Evolutionary conservation across 306 rosid genomes (phyloP).

Genomic region (Cicer yamashitae): DNA sequence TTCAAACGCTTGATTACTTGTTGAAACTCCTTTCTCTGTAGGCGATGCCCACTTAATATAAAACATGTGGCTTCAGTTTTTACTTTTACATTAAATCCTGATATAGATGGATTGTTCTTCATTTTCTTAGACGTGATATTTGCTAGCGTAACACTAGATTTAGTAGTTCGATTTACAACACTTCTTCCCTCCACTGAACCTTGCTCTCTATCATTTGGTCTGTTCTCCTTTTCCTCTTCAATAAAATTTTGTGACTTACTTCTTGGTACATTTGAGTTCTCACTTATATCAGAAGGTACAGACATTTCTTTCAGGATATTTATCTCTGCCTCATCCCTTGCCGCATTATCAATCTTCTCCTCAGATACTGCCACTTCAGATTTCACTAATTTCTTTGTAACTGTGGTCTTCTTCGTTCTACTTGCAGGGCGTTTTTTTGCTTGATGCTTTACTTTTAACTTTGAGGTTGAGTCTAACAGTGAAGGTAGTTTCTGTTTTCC

Average conservation of each 20-base stretch:
- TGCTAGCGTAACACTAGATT: conserved; percentile 43
- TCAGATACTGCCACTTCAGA: conserved; percentile 43
- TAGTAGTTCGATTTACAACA: conserved; percentile 41
- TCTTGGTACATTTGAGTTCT: conserved; percentile 32
- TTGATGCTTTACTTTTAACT: conserved; percentile 51
- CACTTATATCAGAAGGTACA: conserved; percentile 49
- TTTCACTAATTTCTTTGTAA: conserved; percentile 33
- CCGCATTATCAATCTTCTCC: conserved; percentile 43
- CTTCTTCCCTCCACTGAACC: conserved; percentile 38
- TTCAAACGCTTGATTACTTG: conserved; percentile 71
- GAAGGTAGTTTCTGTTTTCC: conserved; percentile 43
- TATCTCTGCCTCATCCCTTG: conserved; percentile 45
- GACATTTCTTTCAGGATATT: conserved; percentile 43
- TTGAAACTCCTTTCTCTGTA: conserved; percentile 82
- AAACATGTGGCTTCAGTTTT: conserved; percentile 64
- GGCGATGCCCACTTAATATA: conserved; percentile 76
- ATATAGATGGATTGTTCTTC: conserved; percentile 30
- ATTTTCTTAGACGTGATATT: conserved; percentile 44
- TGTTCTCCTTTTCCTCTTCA: conserved; percentile 77
- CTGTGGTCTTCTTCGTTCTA: conserved; percentile 50
- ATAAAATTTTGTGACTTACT: conserved; percentile 41
- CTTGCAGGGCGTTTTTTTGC: conserved; percentile 49
- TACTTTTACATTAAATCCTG: conserved; percentile 44
- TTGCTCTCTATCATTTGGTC: conserved; percentile 51
- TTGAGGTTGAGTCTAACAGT: conserved; percentile 48